Evolutionary conservation across 2,329 filamentous ascomycete species (phyloP).

Genomic region (Pyrenochaeta sp.): DNA sequence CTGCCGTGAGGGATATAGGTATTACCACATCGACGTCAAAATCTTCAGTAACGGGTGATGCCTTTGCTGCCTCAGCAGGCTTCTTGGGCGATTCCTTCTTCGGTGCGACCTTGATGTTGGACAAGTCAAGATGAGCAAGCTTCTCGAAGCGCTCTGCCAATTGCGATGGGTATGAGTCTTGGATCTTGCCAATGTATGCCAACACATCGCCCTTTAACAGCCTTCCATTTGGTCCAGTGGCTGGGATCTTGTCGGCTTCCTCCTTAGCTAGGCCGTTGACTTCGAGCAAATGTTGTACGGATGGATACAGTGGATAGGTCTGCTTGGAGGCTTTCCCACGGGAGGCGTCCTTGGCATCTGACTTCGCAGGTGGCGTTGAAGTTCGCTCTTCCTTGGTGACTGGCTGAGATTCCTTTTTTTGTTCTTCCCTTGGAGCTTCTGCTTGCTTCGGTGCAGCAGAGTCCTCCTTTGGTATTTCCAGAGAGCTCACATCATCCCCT

Average conservation of each 20-base stretch:
- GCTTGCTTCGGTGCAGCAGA: constrained; percentile 51
- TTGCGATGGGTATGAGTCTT: constrained; percentile 72
- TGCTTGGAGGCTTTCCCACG: constrained; percentile 65
- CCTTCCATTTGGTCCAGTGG: constrained; percentile 85
- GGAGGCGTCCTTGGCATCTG: constrained; percentile 34
- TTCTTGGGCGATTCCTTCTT: constrained; percentile 57
- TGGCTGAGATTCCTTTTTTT: constrained; percentile 26
- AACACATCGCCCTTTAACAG: constrained; percentile 95
- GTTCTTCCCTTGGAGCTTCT: constrained; percentile 38
- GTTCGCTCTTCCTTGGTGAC: constrained; percentile 47
- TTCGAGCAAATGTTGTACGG: constrained; percentile 82
- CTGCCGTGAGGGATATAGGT: constrained; percentile 78
- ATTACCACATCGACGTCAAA: constrained; percentile 69
- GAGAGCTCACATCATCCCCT: constrained; percentile 76
- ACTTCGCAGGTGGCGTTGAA: constrained; percentile 37
- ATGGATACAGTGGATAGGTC: constrained; percentile 79
- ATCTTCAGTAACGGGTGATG: constrained; percentile 53
- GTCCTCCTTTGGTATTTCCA: constrained; percentile 79
- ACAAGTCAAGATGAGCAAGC: constrained; percentile 85
- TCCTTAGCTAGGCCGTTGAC: constrained; percentile 77
- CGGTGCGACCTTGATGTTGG: constrained; percentile 85
- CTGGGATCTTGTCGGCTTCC: constrained; percentile 80
- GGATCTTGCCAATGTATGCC: constrained; percentile 82
- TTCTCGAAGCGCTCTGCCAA: constrained; percentile 76
- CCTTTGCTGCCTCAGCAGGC: constrained; percentile 47